Evolutionary conservation across 1,284 basidiomycete genomes (phyloP), one percentile per base, ranked within the genome.

Genomic region (Sanghuangporus weigelae): DNA sequence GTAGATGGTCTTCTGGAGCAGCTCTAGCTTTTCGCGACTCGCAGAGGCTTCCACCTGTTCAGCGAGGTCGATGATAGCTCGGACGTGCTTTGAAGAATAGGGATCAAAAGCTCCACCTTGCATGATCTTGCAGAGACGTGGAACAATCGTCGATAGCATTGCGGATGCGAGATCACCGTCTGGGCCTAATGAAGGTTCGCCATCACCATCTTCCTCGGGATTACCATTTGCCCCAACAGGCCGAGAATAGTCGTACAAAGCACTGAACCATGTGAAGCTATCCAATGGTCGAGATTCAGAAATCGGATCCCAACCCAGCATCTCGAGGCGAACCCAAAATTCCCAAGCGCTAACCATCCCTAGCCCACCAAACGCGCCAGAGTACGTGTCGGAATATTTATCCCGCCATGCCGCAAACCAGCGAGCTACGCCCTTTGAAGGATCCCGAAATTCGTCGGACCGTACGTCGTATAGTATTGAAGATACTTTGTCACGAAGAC

Each of bases 331-430:
- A 21, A 87, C 87, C 94, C 95, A 98, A 73, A 96, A 97, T 75
- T 97, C 95, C 95, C 96, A 98, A 44, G 92, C 93, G 63, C 90
- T 89, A 0, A 96, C 89, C 62, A 96, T 83, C 0, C 90, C 93
- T 53, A 97, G 78, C 2, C 93, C 93, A 56, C 94, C 95, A 84
- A 92, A 98, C 3, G 95, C 95, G 55, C 89, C 87, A 2, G 82
- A 78, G 76, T 97, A 98, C 66, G 86, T 93, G 65, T 98, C 95
- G 11, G 79, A 78, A 69, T 90, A 95, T 66, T 78, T 79, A 59
- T 82, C 78, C 54, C 93, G 81, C 95, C 95, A 98, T 54, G 83
- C 83, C 7, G 82, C 84, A 76, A 96, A 98, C 75, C 90, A 82
- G 66, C 79, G 77, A 2, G 78, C 81, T 12, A 92, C 72, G 0